phyloP scores from a whole-genome alignment of 768 basidiomycete species.

The Suillus subalutaceus region DNA sequence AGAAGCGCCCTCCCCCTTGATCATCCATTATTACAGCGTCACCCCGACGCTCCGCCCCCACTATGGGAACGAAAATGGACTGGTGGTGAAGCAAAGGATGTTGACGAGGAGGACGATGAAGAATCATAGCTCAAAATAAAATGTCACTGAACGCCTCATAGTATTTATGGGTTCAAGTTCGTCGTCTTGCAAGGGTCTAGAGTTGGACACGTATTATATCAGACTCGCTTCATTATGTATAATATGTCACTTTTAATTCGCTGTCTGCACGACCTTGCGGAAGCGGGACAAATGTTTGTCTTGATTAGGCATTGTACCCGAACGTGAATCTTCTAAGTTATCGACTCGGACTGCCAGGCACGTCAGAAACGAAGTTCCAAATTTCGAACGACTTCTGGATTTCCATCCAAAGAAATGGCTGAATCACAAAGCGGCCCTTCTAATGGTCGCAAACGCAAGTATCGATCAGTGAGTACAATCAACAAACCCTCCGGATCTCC shows the following conservation, averaged over 20 bases:
- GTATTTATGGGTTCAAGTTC: not conserved
- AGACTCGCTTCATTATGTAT: constrained; percentile 7
- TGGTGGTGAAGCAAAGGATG: constrained; percentile 62
- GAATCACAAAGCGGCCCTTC: constrained; percentile 19
- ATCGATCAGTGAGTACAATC: constrained; percentile 46
- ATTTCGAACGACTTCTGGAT: not conserved
- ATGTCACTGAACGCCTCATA: not conserved
- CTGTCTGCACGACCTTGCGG: not conserved
- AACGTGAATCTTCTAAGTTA: not conserved
- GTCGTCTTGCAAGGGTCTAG: not conserved
- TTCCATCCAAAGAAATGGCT: constrained; percentile 19
- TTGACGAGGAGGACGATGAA: constrained; percentile 50
- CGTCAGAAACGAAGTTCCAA: not conserved
- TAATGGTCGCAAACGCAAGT: constrained; percentile 46
- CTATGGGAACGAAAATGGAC: constrained; percentile 88
- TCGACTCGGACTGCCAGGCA: not conserved
- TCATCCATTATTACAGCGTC: constrained; percentile 54
- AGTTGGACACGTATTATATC: constrained; percentile 3
- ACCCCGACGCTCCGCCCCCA: constrained; percentile 36
- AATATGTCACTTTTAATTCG: not conserved
- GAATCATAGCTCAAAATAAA: constrained; percentile 27
- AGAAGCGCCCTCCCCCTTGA: constrained; percentile 56
- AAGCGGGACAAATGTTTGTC: not conserved
- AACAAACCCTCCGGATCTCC: constrained; percentile 1
- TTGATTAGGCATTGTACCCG: not conserved